phyloP scores from a whole-genome alignment of 805 yeast species.

The Pichia deserticola region DNA sequence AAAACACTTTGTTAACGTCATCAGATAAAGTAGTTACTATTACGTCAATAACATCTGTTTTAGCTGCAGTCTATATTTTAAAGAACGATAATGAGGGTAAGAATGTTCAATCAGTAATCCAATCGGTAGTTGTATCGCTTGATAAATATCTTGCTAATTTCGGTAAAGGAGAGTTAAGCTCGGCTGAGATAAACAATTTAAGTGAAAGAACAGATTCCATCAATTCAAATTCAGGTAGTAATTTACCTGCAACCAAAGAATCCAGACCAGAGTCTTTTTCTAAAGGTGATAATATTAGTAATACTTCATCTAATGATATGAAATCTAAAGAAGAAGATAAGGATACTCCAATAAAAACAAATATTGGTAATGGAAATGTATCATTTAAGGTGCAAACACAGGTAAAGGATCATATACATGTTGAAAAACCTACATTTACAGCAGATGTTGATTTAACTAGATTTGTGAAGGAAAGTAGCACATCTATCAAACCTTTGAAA shows the following conservation, averaged over 20 bases:
- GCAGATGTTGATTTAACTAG: slow-evolving; percentile 19
- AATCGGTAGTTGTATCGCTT: slow-evolving; percentile 25
- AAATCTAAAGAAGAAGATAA: not conserved
- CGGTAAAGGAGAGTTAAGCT: not conserved
- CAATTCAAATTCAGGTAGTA: no score
- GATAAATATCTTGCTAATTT: slow-evolving; percentile 8
- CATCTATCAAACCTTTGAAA: not conserved
- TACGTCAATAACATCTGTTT: slow-evolving; percentile 22
- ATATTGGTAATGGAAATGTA: not conserved
- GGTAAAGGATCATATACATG: not conserved
- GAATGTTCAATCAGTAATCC: slow-evolving; percentile 20
- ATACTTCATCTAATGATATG: no score
- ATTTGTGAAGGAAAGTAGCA: not conserved
- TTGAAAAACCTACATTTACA: slow-evolving; percentile 15
- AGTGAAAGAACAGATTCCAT: not conserved
- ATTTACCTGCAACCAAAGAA: no score
- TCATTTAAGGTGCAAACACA: slow-evolving; percentile 8
- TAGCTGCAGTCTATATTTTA: slow-evolving; percentile 18
- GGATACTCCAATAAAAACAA: not conserved
- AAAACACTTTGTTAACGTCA: slow-evolving; percentile 7
- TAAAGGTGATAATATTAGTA: no score
- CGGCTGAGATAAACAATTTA: no score
- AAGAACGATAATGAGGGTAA: slow-evolving; percentile 8
- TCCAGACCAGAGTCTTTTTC: no score
- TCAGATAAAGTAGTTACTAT: slow-evolving; percentile 18